A percentile compares a stretch with the other conserved stretches of the same genome.
These are phyloP conservation scores for Penicillium corylophilum DNA, from an alignment of 2,329 filamentous ascomycete species.

Conservation along the genomic window DNA sequence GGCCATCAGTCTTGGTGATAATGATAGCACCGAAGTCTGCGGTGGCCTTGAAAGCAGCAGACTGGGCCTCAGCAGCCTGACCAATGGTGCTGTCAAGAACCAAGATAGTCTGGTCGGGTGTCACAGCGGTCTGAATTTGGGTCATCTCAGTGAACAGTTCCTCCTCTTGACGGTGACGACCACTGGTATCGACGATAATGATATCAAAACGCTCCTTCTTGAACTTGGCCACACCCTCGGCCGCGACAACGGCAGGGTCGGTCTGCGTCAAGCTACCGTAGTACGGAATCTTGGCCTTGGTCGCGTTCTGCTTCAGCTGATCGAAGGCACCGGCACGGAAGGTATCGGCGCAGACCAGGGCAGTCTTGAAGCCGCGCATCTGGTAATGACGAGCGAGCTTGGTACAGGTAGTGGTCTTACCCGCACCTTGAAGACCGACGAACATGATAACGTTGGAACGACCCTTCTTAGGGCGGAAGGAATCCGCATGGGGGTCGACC, in stretches of 20 bases:
- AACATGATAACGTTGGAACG: constrained; percentile 99
- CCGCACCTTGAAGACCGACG: constrained; percentile 93
- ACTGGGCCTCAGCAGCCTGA: constrained; percentile 91
- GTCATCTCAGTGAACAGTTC: constrained; percentile 97
- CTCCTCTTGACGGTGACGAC: constrained; percentile 89
- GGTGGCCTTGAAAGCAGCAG: constrained; percentile 94
- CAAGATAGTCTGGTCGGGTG: constrained; percentile 96
- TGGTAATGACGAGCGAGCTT: constrained; percentile 96
- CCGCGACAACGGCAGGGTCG: constrained; percentile 87
- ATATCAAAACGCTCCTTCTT: constrained; percentile 98
- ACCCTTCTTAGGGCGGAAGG: constrained; percentile 96
- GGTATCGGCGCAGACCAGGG: constrained; percentile 94
- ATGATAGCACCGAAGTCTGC: constrained; percentile 98
- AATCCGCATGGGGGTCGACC: constrained; percentile 90
- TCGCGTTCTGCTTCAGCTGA: constrained; percentile 97
- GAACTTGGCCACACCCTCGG: constrained; percentile 97
- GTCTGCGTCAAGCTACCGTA: constrained; percentile 96
- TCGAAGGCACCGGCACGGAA: constrained; percentile 98
- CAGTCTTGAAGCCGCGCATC: constrained; percentile 86
- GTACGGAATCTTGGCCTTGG: constrained; percentile 98
- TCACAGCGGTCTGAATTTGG: constrained; percentile 88
- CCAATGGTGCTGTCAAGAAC: constrained; percentile 95
- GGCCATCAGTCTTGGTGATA: constrained; percentile 97
- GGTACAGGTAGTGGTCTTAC: constrained; percentile 97
- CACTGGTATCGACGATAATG: constrained; percentile 97